phyloP scores from a whole-genome alignment of 2,329 filamentous ascomycete species.

The Aspergillus vadensis region DNA sequence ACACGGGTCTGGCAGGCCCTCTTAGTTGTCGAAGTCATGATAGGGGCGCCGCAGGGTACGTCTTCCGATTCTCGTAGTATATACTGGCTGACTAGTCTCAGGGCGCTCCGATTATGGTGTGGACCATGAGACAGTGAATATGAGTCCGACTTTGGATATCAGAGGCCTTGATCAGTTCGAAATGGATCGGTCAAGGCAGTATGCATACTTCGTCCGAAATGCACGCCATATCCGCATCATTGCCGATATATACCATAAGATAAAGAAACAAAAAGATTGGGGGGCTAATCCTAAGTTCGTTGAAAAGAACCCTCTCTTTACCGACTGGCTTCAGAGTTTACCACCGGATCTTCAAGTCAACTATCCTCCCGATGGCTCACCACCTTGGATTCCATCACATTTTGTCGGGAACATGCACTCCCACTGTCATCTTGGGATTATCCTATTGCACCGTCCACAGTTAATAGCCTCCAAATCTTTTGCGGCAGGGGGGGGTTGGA shows the following conservation, averaged over 20 bases:
- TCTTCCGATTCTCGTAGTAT: not conserved
- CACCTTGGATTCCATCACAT: constrained; percentile 82
- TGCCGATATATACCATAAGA: constrained; percentile 70
- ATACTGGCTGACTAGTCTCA: constrained; percentile 37
- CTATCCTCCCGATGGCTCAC: constrained; percentile 75
- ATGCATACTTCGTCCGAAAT: constrained; percentile 75
- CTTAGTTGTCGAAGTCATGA: constrained; percentile 85
- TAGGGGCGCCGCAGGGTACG: constrained; percentile 87
- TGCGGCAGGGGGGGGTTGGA: constrained; percentile 73
- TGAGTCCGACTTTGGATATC: constrained; percentile 64
- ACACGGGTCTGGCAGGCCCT: constrained; percentile 88
- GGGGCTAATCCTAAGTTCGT: constrained; percentile 81
- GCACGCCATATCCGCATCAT: constrained; percentile 77
- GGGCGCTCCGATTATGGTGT: constrained; percentile 79
- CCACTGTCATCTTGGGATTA: constrained; percentile 82
- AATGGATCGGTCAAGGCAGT: constrained; percentile 77
- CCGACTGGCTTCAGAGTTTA: constrained; percentile 73
- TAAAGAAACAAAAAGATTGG: constrained; percentile 81
- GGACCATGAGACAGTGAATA: constrained; percentile 73
- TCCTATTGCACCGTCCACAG: constrained; percentile 86
- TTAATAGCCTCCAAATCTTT: constrained; percentile 76
- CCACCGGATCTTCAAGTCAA: constrained; percentile 76
- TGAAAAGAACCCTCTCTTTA: constrained; percentile 74
- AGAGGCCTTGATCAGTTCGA: constrained; percentile 73
- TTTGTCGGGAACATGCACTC: constrained; percentile 87